Evolutionary conservation across 2,329 filamentous ascomycete species (phyloP), one percentile per base, ranked within the genome.

Genomic region (Myriosclerotinia duriaeana): DNA sequence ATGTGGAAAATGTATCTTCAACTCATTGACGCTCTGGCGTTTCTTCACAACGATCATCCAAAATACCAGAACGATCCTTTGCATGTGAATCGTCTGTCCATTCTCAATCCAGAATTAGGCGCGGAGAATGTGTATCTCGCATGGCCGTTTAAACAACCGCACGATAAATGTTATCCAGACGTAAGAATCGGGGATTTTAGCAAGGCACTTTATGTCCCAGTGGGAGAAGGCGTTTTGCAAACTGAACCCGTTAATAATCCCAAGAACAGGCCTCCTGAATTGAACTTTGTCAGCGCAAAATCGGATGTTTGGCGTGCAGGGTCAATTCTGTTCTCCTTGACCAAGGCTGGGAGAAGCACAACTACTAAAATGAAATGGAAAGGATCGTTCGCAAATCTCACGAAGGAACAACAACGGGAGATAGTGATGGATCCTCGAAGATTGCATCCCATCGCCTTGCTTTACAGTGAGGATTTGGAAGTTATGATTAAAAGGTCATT

Each of bases 11-110:
- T 63, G 15, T 63, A 53, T 40, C 9, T 22, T 20, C 11, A 30
- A 12, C 7, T 63, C 5, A 42, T 63, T 15, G 46, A 52, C 20
- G 60, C 60, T 14, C n/a, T 63, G 12, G 60, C 60, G 20, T 63
- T 63, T 26, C 60, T 63, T 42, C 60, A 63, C 38, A 63, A 63
- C 17, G 60, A 53, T n/a, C 60, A 63, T 40, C 60, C 60, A 12
- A 42, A 63, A 9, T 63, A 63, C 9, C n/a, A 63, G 20, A n/a
- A 40, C 12, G 56, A 48, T 38, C 56, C 42, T 22, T n/a, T 15
- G n/a, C 56, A 60, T 46, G 15, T 22, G 30, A 46, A 46, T 9
- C 56, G 56, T 14, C 17, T 15, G 7, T 60, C 56, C 8, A 60
- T 60, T 12, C 12, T 60, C 30, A 12, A 36, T 26, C 34, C 42